Evolutionary conservation across 176 grass and related monocot species (phyloP), one percentile per base, ranked within the genome.

Genomic region (Phyllostachys edulis): DNA sequence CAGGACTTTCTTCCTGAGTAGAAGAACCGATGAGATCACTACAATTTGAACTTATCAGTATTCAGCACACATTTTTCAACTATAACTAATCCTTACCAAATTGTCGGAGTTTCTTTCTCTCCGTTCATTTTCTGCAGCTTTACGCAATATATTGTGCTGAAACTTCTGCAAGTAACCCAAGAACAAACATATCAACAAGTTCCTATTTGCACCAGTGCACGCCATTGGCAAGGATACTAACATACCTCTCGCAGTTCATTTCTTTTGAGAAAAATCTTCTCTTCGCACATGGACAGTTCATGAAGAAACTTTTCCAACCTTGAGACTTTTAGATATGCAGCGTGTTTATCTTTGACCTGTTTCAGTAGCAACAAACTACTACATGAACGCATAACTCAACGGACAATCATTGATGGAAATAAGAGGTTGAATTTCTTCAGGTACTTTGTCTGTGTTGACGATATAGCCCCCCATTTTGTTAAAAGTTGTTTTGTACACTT

Each of bases 391-490:
- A 67, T 78, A 41, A 54, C 42, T 37, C 26, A 8, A 62, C 20
- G 8, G 3, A 1, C 39, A 41, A 71, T 46, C 18, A 39, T 39
- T 1, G 1, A 78, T 49, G 9, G 78, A 82, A 66, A 7, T 39
- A 74, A 27, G 40, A 67, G 0, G 44, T 1, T 16, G 63, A 15
- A 49, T 21, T 64, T 76, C 4, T 18, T 38, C 8, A 74, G 12
- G 13, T 83, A 94, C 87, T 71, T 91, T 80, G 56, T 85, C 78
- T 59, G 80, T 91, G 47, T 87, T 63, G 5, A 88, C 87, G 41
- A 94, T 85, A 51, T 91, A 92, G 12, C 90, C 92, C 11, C 84
- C 92, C 84, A 92, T 94, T 85, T 88, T 94, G 55, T 69, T 87
- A 76, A 94, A 92, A 21, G 60, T 50, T 27, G 79, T 79, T 78